Base-by-base conservation (phyloP, 495 filamentous ascomycete species). In the Penicillium parvum region DNA sequence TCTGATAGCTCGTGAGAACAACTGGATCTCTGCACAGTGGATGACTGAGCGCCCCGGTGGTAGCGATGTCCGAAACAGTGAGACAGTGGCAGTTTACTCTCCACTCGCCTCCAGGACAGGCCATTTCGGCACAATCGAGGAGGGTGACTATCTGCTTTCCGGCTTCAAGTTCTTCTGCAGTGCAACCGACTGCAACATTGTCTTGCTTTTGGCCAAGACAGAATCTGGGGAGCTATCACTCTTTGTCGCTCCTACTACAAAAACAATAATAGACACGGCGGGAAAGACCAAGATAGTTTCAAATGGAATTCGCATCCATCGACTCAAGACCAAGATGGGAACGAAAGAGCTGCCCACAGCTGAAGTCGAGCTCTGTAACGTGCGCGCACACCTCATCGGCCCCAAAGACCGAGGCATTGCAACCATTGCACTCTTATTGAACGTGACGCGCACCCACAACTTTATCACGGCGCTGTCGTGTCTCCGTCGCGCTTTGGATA, bases 11-110 rank as follows among this genome's bases (percentile, higher is more conserved):
- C 69, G 79, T 3, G 73, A 84, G 41, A 70, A 81, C 5, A 71
- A 75, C 4, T 88, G 84, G 84, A 87, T 84, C 5, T 79, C 74
- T 29, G 84, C 85, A 0, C 85, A 89, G 55, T 90, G 85, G 85
- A 88, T 88, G 85, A 89, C 85, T 0, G 84, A 88, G 50, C 74
- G 85, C 5, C 61, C 71, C 0, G 84, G 84, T 2, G 84, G 84
- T 2, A 84, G 78, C 49, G 84, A 89, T 49, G 80, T 88, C 7
- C 76, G 76, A 1, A 73, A 69, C 27, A 85, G 80, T 0, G 84
- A 89, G 54, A 89, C 84, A 2, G 52, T 72, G 32, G 85, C 71
- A 19, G 71, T 54, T 6, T 51, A 60, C 38, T 56, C 59, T 2
- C 56, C 58, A 0, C 26, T 37, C 46, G 52, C 34, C 35, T 42